Conservation (phyloP, 1,284 basidiomycete genomes). For the Sporisorium graminicola region DNA sequence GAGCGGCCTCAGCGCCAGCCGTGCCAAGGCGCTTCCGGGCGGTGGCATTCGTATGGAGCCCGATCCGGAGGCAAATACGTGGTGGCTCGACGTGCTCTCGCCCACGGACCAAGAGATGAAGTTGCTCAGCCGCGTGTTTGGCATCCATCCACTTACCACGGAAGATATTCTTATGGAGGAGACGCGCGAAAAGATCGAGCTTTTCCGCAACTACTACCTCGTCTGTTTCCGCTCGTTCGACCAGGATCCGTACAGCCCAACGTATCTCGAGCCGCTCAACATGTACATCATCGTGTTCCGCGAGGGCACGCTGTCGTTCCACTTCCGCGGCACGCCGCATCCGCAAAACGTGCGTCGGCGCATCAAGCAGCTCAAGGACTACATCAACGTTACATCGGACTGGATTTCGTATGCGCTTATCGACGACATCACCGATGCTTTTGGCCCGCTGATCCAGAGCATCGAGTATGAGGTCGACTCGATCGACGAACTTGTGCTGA, state of each 20-base stretch:
- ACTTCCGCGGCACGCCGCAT: constrained; percentile 96
- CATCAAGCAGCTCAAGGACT: constrained; percentile 99
- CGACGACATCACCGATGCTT: constrained; percentile 99
- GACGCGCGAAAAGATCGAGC: constrained; percentile 98
- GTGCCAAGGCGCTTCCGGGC: constrained; percentile 55
- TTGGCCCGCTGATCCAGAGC: constrained; percentile 96
- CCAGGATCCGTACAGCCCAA: constrained; percentile 97
- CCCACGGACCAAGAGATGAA: constrained; percentile 99
- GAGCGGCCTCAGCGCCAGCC: constrained; percentile 32
- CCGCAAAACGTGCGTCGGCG: constrained; percentile 97
- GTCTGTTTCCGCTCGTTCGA: constrained; percentile 99
- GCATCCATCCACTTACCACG: constrained; percentile 96
- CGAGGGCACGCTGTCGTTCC: constrained; percentile 97
- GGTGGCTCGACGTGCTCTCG: constrained; percentile 96
- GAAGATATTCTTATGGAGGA: constrained; percentile 99
- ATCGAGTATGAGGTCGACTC: constrained; percentile 99
- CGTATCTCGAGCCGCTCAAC: constrained; percentile 96
- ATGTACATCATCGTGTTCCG: constrained; percentile 99
- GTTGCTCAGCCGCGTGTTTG: constrained; percentile 82
- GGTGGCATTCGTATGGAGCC: constrained; percentile 64
- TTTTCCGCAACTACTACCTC: constrained; percentile 98
- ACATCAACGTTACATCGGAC: constrained; percentile 97
- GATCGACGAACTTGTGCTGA: constrained; percentile 97
- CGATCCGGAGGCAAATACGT: constrained; percentile 80
- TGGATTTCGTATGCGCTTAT: constrained; percentile 99